These are phyloP conservation scores for Geotrichum candidum DNA, from an alignment of 1,139 yeast genomes.

Conservation along the genomic window DNA sequence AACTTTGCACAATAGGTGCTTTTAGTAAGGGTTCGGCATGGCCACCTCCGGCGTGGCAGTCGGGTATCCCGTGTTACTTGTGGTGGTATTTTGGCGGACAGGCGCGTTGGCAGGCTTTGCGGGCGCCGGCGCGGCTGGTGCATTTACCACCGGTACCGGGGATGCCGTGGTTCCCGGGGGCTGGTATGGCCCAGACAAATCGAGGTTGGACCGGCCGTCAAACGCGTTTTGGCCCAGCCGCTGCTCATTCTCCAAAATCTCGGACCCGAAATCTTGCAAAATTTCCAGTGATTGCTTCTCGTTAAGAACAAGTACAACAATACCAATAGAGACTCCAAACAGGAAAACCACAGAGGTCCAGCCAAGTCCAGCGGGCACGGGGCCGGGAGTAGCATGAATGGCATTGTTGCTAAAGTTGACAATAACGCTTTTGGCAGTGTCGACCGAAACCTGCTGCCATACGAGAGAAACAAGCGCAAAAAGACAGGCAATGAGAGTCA, in stretches of 20 bases:
- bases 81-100: not conserved
- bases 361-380: constrained; percentile 17
- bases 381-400: constrained; percentile 9
- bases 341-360: constrained; percentile 17
- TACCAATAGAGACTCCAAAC: constrained; percentile 14
- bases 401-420: constrained; percentile 17
- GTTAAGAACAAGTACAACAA: constrained; percentile 12
- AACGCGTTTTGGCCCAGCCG: constrained; percentile 8
- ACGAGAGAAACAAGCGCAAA: constrained; percentile 25
- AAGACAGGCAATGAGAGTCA: constrained; percentile 20
- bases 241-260: constrained; percentile 1
- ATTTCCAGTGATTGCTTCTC: constrained; percentile 11
- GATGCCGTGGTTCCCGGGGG: not conserved
- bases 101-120: not conserved
- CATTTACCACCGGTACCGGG: not conserved
- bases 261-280: constrained; percentile 9
- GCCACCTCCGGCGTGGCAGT: not conserved
- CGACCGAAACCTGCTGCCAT: constrained; percentile 28
- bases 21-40: not conserved
- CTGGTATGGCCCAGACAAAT: not conserved
- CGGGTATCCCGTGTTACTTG: not conserved
- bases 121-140: not conserved
- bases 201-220: not conserved
- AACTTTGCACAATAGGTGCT: no score
- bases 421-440: constrained; percentile 19